Evolutionary conservation across 768 basidiomycete genomes (phyloP), one percentile per base, ranked within the genome.

Genomic region (Cyclocybe aegerita): DNA sequence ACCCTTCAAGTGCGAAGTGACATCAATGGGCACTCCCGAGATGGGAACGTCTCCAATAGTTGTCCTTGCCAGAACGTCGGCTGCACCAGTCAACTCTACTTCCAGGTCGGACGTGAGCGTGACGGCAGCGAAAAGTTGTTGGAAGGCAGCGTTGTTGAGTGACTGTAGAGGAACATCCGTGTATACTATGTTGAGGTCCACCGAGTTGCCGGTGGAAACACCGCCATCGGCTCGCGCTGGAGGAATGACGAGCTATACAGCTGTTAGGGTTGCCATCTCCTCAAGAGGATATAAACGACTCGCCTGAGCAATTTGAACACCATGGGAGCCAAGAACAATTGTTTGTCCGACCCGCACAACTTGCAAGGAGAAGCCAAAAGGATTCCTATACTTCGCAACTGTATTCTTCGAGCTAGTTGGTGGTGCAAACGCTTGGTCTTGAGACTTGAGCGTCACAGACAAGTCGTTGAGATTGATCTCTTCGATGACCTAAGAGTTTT

Each of bases 281-380:
- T n/a, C 7, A 5, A 30, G 10, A 23, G 23, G 23, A 5, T 29
- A 29, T 16, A 43, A 33, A 17, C 15, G 10, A 50, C 72, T 48
- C 61, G 86, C 83, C 64, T 75, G 65, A 29, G 85, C 85, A 34
- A 80, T 72, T 49, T 81, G 67, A 23, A 70, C 61, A 4, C 83
- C 82, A 15, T 70, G 69, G 4, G 67, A 66, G 12, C 67, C 70
- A 40, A 90, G 65, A 41, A 72, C 71, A 54, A 89, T 78, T 16
- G 76, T 74, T 58, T 87, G 74, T 0, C 75, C 73, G 2, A 81
- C 70, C 54, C 78, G 72, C 9, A 82, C 63, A 16, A 86, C 83
- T 58, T 88, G 85, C 46, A 89, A 62, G 9, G 82, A 79, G 67
- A 90, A 90, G 3, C 87, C 87, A 61, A 89, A 89, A 1, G 88